Conservation (phyloP, 2,329 filamentous ascomycete species). For the Fusarium hostae region DNA sequence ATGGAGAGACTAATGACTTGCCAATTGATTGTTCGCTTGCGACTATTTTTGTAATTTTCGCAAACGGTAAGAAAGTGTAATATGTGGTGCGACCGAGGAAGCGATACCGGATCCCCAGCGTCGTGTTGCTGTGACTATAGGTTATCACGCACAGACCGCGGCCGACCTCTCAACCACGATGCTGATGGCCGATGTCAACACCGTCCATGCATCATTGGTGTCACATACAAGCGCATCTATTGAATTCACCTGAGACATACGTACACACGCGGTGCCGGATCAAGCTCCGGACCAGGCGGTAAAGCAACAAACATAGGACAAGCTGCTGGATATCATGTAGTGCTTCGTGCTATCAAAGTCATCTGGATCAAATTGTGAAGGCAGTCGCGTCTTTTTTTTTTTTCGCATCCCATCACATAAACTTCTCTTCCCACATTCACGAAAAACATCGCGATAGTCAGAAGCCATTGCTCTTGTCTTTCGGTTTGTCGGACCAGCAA, state of each 20-base stretch:
- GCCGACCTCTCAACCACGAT: neutral
- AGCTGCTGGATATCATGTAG: neutral
- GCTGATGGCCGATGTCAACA: neutral
- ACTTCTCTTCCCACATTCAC: neutral
- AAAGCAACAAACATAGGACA: neutral
- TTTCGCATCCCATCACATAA: too few relatives aligned
- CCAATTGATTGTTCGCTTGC: neutral
- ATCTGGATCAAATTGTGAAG: neutral
- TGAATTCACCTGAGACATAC: neutral
- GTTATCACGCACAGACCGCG: neutral
- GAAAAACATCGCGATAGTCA: neutral
- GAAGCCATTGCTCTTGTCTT: neutral
- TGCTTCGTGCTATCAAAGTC: neutral
- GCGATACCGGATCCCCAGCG: neutral
- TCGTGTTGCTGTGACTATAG: neutral
- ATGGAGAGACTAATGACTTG: neutral
- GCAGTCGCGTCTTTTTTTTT: neutral
- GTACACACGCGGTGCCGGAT: neutral
- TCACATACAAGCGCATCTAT: neutral
- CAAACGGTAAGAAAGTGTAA: neutral
- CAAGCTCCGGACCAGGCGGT: neutral
- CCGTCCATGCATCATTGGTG: neutral
- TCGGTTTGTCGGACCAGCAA: too few relatives aligned
- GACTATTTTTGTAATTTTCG: neutral
- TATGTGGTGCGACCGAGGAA: neutral